Evolutionary conservation across 2,329 filamentous ascomycete species (phyloP).

Genomic region (Talaromyces sp.): DNA sequence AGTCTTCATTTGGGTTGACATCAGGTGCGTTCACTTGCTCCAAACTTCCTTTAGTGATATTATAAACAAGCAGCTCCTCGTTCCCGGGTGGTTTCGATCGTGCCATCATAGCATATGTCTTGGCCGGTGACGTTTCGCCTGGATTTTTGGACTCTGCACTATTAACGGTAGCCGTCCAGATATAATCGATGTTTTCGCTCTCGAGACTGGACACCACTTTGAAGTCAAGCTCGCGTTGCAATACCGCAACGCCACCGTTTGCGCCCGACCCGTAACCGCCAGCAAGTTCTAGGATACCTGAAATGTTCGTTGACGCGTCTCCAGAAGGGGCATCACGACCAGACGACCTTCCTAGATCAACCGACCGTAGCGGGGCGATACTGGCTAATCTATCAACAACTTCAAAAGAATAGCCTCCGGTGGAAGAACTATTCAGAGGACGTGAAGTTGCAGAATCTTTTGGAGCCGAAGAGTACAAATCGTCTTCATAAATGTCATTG

Average conservation of each 20-base stretch:
- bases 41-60: slow-evolving; percentile 65
- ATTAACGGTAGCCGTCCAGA: slow-evolving; percentile 68
- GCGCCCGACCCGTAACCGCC: slow-evolving; percentile 49
- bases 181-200: slow-evolving; percentile 64
- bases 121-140: slow-evolving; percentile 46
- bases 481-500: slow-evolving; percentile 52
- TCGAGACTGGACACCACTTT: slow-evolving; percentile 63
- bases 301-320: slow-evolving; percentile 11
- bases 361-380: slow-evolving; percentile 70
- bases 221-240: slow-evolving; percentile 74
- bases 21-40: slow-evolving; percentile 76
- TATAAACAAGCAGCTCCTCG: slow-evolving; percentile 73
- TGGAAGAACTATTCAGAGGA: slow-evolving; percentile 16
- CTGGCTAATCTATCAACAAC: slow-evolving; percentile 72
- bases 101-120: slow-evolving; percentile 77
- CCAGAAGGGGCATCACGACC: slow-evolving; percentile 39
- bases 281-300: slow-evolving; percentile 44
- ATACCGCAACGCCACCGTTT: slow-evolving; percentile 64
- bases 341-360: slow-evolving; percentile 60
- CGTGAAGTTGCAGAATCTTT: slow-evolving; percentile 14
- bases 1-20: slow-evolving; percentile 83
- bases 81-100: slow-evolving; percentile 60
- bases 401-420: slow-evolving; percentile 62
- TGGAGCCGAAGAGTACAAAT: slow-evolving; percentile 39
- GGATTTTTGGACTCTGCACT: slow-evolving; percentile 49